Percentiles rank a stretch among this genome's conserved stretches.
Conservation (phyloP, 1,284 basidiomycete genomes). For the Polyporus tsugae region DNA sequence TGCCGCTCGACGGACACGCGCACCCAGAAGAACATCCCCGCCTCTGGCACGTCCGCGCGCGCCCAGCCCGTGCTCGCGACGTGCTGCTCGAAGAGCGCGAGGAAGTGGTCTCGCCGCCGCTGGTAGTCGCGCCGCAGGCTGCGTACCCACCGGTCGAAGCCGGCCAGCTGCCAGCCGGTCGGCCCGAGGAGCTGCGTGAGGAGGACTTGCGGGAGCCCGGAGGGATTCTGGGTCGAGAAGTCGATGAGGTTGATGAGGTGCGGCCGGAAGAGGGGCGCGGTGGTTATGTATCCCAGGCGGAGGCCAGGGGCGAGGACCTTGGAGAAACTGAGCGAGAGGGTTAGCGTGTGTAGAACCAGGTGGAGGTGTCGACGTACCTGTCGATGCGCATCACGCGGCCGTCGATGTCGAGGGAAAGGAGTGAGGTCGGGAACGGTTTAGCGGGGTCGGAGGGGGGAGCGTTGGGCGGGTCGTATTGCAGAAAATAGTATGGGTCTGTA, state of each 20-base stretch:
- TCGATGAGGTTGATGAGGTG: slow-evolving; percentile 46
- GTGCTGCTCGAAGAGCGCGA: slow-evolving; percentile 42
- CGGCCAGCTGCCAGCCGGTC: slow-evolving; percentile 47
- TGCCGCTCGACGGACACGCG: slow-evolving; percentile 45
- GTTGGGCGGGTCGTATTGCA: slow-evolving; percentile 38
- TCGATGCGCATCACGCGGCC: slow-evolving; percentile 54
- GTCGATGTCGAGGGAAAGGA: slow-evolving; percentile 52
- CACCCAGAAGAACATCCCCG: slow-evolving; percentile 55
- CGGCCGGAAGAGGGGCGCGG: slow-evolving; percentile 45
- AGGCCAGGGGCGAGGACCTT: slow-evolving; percentile 52
- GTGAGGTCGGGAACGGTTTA: slow-evolving; percentile 39
- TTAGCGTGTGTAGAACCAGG: neutral
- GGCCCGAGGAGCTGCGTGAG: slow-evolving; percentile 48
- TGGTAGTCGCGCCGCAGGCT: slow-evolving; percentile 52
- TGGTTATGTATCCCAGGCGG: slow-evolving; percentile 53
- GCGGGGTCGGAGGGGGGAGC: slow-evolving; percentile 12
- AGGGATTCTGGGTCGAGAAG: slow-evolving; percentile 51
- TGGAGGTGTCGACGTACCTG: slow-evolving; percentile 15
- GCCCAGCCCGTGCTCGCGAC: slow-evolving; percentile 42
- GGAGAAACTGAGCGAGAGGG: slow-evolving; percentile 41
- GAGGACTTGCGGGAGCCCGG: slow-evolving; percentile 51
- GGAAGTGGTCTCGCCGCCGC: slow-evolving; percentile 50
- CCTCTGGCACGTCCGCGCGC: slow-evolving; percentile 44
- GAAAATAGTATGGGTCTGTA: slow-evolving; percentile 47
- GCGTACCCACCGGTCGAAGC: slow-evolving; percentile 50